These are phyloP conservation scores for Geum urbanum DNA, from an alignment of 306 rosid genomes.

Conservation along the genomic window DNA sequence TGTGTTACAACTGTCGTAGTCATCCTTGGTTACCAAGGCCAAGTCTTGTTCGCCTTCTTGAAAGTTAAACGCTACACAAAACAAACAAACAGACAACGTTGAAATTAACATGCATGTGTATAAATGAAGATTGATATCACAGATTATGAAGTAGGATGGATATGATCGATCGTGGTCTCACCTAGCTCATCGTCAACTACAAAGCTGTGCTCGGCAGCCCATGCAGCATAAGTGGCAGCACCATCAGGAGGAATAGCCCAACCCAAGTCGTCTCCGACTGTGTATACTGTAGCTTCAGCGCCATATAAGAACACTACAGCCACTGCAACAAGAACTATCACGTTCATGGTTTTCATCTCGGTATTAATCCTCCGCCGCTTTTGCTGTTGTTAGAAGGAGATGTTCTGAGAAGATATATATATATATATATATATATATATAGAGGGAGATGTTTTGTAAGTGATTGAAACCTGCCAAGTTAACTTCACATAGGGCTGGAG, in stretches of 20 bases:
- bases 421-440: not conserved
- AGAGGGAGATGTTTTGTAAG: not conserved
- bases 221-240: not conserved
- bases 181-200: constrained; percentile 7
- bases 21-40: not conserved
- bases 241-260: constrained; percentile 13
- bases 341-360: constrained; percentile 1
- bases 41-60: not conserved
- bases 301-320: not conserved
- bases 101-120: not conserved
- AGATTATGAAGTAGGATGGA: not conserved
- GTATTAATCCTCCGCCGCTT: not conserved
- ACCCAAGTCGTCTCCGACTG: constrained; percentile 16
- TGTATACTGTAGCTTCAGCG: constrained; percentile 2
- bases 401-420: not conserved
- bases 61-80: not conserved
- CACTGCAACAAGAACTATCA: not conserved
- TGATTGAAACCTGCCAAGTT: not conserved
- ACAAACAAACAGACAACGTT: not conserved
- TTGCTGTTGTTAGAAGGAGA: not conserved
- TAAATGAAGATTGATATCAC: not conserved
- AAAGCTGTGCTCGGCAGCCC: constrained; percentile 16
- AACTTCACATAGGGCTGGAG: not conserved
- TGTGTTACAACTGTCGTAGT: not conserved
- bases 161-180: not conserved